These are phyloP conservation scores for Leccinellum albellum DNA, from an alignment of 768 basidiomycete genomes.

Conservation along the genomic window DNA sequence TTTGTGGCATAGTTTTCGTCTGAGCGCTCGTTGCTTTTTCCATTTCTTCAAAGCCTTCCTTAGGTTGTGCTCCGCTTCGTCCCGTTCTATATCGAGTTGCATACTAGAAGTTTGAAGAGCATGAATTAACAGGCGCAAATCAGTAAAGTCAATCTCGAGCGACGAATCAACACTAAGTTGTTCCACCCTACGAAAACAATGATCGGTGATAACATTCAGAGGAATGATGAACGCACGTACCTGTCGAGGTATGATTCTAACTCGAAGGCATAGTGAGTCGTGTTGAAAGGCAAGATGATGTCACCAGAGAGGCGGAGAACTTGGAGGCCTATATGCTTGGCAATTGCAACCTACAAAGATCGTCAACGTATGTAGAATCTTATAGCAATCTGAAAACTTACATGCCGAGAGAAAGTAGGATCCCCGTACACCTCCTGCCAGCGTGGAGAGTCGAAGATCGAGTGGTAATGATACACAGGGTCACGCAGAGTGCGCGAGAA, in stretches of 20 bases:
- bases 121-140: constrained; percentile 44
- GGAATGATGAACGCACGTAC: constrained; percentile 34
- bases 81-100: constrained; percentile 58
- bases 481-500: constrained; percentile 42
- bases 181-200: constrained; percentile 27
- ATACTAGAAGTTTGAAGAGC: constrained; percentile 49
- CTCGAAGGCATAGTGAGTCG: constrained; percentile 70
- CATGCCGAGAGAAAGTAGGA: constrained; percentile 71
- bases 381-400: constrained; percentile 27
- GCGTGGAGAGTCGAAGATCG: constrained; percentile 64
- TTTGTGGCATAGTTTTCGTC: constrained; percentile 37
- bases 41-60: too few species aligned
- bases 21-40: constrained; percentile 32
- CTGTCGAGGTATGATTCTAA: constrained; percentile 55
- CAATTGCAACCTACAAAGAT: constrained; percentile 53
- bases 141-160: constrained; percentile 39
- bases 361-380: too few species aligned
- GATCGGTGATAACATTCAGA: background rate
- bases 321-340: constrained; percentile 62
- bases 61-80: constrained; percentile 38
- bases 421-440: constrained; percentile 79
- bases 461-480: constrained; percentile 72
- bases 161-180: constrained; percentile 16
- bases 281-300: constrained; percentile 68
- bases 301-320: constrained; percentile 58